Percentiles rank a stretch among this genome's conserved stretches.
Conservation (phyloP, 169 alveolate genomes). For the Plasmodium sp. region DNA sequence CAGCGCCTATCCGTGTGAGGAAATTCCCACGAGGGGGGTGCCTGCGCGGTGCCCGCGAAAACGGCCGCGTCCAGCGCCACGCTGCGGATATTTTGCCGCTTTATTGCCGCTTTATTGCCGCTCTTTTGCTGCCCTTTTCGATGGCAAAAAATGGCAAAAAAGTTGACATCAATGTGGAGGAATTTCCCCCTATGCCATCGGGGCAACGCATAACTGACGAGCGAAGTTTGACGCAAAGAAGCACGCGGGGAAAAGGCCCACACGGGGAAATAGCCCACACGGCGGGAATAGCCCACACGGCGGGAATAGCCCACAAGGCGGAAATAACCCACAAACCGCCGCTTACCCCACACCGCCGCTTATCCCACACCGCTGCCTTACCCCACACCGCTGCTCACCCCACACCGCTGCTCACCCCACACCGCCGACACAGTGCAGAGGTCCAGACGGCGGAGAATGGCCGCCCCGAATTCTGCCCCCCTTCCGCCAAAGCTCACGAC, state of each 20-base stretch:
- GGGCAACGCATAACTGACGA: background rate
- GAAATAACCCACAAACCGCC: no score
- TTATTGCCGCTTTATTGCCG: background rate
- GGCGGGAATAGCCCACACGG: no score
- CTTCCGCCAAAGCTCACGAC: background rate
- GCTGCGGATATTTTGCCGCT: background rate
- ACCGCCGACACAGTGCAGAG: background rate
- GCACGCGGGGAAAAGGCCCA: no score
- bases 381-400: no score
- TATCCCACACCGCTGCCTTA: no score
- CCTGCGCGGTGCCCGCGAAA: background rate
- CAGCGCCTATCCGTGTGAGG: background rate
- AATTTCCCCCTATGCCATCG: background rate
- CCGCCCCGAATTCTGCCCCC: background rate
- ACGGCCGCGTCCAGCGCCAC: background rate
- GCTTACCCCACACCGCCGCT: no score
- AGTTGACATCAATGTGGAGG: background rate
- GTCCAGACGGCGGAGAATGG: background rate
- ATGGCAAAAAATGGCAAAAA: background rate
- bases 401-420: no score
- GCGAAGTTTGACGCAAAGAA: background rate
- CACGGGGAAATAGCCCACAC: no score
- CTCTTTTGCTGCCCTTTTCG: background rate
- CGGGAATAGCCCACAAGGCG: no score
- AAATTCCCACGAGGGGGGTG: background rate